Evolutionary conservation across 2,329 filamentous ascomycete genomes (phyloP).

Genomic region (Capronia coronata): DNA sequence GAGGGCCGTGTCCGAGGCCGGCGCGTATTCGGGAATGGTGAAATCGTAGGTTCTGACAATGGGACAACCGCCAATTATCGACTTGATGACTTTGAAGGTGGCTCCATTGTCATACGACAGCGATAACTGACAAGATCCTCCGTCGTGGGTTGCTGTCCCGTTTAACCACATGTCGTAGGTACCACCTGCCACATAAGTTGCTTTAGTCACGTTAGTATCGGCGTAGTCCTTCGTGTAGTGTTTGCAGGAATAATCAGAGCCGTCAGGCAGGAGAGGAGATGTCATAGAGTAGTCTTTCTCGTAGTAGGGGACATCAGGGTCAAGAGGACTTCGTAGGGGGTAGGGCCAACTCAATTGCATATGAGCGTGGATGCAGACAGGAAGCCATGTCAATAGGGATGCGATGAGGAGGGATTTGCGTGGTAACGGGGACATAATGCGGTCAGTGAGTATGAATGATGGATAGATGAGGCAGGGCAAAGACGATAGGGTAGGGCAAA

Average conservation of each 20-base stretch:
- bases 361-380: constrained; percentile 34
- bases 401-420: constrained; percentile 10
- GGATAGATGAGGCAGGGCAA: neutral
- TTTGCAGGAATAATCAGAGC: constrained; percentile 71
- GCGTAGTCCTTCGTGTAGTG: constrained; percentile 46
- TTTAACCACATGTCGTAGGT: constrained; percentile 58
- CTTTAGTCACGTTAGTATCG: constrained; percentile 47
- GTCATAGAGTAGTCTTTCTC: constrained; percentile 65
- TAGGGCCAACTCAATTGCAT: constrained; percentile 53
- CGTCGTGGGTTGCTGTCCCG: constrained; percentile 58
- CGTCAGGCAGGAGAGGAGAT: constrained; percentile 54
- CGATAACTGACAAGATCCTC: constrained; percentile 70
- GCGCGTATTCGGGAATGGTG: constrained; percentile 57
- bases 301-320: constrained; percentile 41
- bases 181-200: constrained; percentile 57
- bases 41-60: constrained; percentile 55
- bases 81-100: constrained; percentile 63
- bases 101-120: constrained; percentile 66
- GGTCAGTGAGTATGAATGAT: neutral
- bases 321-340: constrained; percentile 47
- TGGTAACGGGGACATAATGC: constrained; percentile 12
- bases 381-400: constrained; percentile 19
- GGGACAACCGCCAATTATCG: constrained; percentile 54
- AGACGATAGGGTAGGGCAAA: neutral
- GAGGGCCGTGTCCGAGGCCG: constrained; percentile 52